phyloP scores from a whole-genome alignment of 768 basidiomycete genomes.

The Kwoniella dejecticola region DNA sequence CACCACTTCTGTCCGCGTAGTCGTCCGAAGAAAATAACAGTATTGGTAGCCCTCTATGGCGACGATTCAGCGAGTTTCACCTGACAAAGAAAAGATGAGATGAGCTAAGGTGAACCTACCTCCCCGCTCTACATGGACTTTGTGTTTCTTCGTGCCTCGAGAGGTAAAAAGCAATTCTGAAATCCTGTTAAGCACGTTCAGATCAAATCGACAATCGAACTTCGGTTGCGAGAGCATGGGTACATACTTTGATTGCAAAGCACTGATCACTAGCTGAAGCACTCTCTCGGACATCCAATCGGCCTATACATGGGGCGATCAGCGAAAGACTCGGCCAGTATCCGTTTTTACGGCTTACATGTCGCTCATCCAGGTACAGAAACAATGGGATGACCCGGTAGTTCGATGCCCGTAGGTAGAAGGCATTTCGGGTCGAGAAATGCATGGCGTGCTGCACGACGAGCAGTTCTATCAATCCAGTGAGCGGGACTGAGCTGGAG shows the following conservation, averaged over 20 bases:
- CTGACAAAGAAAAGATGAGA: no score
- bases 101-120: conserved; percentile 60
- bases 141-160: conserved; percentile 63
- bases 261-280: conserved; percentile 76
- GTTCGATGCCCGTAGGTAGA: conserved; percentile 78
- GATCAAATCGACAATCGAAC: neutral
- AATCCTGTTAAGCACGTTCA: conserved; percentile 41
- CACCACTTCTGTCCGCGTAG: conserved; percentile 73
- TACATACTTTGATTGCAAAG: conserved; percentile 70
- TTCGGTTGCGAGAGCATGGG: conserved; percentile 41
- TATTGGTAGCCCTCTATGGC: conserved; percentile 79
- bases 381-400: conserved; percentile 76
- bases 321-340: no score
- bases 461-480: no score
- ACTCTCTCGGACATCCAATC: conserved; percentile 86
- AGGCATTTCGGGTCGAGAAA: conserved; percentile 73
- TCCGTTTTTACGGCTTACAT: no score
- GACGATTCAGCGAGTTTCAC: no score
- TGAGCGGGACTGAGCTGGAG: no score
- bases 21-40: conserved; percentile 82
- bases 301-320: conserved; percentile 32
- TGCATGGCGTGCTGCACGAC: conserved; percentile 65
- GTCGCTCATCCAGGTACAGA: conserved; percentile 83
- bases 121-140: conserved; percentile 81
- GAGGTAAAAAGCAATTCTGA: conserved; percentile 31